Percentiles rank a stretch among this genome's conserved stretches.
Evolutionary conservation across 805 yeast species (phyloP).

Genomic region (Debaryomyces prosopidis): DNA sequence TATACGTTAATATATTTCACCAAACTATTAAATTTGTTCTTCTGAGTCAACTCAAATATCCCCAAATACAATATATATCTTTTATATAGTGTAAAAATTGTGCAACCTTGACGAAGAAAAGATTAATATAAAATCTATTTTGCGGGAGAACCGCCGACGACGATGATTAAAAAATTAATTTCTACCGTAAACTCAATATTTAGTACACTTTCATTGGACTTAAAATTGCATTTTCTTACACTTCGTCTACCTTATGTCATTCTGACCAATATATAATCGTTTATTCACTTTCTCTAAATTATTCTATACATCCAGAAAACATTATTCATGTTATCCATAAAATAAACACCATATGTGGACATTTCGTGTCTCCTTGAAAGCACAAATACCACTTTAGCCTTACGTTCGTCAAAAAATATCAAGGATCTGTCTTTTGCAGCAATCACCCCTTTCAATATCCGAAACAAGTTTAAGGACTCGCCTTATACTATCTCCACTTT

Average conservation of each 20-base stretch:
- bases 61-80: no score
- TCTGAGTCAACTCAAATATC: no score
- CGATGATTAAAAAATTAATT: conserved; percentile 7
- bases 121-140: not conserved
- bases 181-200: not conserved
- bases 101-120: not conserved
- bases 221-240: not conserved
- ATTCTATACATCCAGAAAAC: not conserved
- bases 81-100: no score
- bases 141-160: conserved; percentile 15
- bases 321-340: not conserved
- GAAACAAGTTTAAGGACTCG: no score
- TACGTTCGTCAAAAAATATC: no score
- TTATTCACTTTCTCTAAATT: not conserved
- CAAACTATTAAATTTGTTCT: no score
- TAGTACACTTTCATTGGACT: not conserved
- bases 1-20: no score
- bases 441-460: no score
- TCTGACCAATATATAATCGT: not conserved
- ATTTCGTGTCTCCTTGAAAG: no score
- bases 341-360: not conserved
- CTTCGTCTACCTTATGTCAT: not conserved
- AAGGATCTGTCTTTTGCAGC: no score
- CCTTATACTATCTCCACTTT: no score
- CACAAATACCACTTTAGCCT: no score